Evolutionary conservation across 495 filamentous ascomycete genomes (phyloP), one percentile per base, ranked within the genome.

Genomic region (Parathielavia hyrcaniae): DNA sequence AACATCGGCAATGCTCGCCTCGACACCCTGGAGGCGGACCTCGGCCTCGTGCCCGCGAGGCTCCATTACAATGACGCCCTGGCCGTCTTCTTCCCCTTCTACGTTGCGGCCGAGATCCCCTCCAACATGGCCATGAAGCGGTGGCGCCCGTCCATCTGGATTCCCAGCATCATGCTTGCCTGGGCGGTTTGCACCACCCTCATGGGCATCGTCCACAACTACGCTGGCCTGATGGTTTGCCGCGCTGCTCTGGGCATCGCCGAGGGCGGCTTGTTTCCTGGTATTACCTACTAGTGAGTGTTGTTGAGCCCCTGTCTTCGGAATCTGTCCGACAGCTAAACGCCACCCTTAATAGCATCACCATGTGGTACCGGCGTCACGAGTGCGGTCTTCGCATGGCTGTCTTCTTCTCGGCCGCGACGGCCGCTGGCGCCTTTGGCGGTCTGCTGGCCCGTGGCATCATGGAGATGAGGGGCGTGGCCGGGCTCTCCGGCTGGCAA

Each of bases 1-100:
- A 87, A 86, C 69, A 86, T 90, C 52, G 89, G 89, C 43, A 95
- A 95, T 74, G 89, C 89, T 19, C 88, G 87, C 63, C 80, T 92
- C 44, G 85, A 81, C 57, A 82, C 83, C 34, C 74, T 93, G 13
- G 71, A 84, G 57, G 69, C 73, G 41, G 79, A 83, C 56, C 75
- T 91, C 6, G 54, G 62, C n/a, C 84, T 93, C 79, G 48, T 59
- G 49, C n/a, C 53, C 9, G 75, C 73, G 1, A 61, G 74, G 12
- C 70, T 75, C 17, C 80, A 89, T 63, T 95, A 88, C 69, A 91
- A 91, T 52, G 64, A 86, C 26, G 74, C 81, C 6, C 75, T 93
- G 0, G 82, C 83, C 23, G 83, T 92, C 66, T 95, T 93, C 75
- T 95, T 95, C 75, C 80, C 90, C 57, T 90, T 86, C 39, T 95